phyloP scores from a whole-genome alignment of 805 yeast genomes.

The Saccharomyces eubayanus region DNA sequence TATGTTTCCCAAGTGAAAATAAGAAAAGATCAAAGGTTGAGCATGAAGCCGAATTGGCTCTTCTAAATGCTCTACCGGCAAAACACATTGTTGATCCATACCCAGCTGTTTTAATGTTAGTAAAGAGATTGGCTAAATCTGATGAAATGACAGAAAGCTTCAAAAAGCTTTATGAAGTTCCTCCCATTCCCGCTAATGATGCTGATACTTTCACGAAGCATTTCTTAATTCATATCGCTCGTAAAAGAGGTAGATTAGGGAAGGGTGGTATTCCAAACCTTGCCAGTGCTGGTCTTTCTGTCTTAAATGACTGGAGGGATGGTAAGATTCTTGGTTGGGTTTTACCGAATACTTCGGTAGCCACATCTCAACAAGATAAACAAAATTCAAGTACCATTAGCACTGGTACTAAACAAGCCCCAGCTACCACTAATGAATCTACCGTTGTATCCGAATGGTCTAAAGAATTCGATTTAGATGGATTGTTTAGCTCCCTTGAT shows the following conservation, averaged over 20 bases:
- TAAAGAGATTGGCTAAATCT: constrained; percentile 67
- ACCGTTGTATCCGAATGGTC: constrained; percentile 88
- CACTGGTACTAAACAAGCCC: constrained; percentile 33
- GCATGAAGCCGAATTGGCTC: constrained; percentile 80
- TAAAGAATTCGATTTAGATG: constrained; percentile 86
- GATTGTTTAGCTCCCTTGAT: constrained; percentile 47
- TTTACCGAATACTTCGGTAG: constrained; percentile 48
- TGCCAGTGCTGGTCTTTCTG: constrained; percentile 71
- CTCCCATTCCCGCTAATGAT: constrained; percentile 66
- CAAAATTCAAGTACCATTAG: constrained; percentile 29
- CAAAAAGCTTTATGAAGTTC: constrained; percentile 64
- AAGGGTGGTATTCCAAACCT: constrained; percentile 90
- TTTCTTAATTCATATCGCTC: constrained; percentile 84
- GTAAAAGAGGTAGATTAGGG: constrained; percentile 85
- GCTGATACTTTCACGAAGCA: constrained; percentile 75
- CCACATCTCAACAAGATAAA: constrained; percentile 20
- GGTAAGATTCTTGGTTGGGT: constrained; percentile 92
- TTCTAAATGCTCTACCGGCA: constrained; percentile 83
- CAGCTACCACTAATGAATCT: constrained; percentile 48
- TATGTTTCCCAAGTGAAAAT: constrained; percentile 76
- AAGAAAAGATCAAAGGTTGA: constrained; percentile 46
- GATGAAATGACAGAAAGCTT: constrained; percentile 71
- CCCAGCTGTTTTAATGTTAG: constrained; percentile 66
- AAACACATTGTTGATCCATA: constrained; percentile 78
- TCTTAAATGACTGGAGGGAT: constrained; percentile 93